Evolutionary conservation across 371 early-diverging fungal genomes (phyloP), one percentile per base, ranked within the genome.

Genomic region (Circinella umbellata): DNA sequence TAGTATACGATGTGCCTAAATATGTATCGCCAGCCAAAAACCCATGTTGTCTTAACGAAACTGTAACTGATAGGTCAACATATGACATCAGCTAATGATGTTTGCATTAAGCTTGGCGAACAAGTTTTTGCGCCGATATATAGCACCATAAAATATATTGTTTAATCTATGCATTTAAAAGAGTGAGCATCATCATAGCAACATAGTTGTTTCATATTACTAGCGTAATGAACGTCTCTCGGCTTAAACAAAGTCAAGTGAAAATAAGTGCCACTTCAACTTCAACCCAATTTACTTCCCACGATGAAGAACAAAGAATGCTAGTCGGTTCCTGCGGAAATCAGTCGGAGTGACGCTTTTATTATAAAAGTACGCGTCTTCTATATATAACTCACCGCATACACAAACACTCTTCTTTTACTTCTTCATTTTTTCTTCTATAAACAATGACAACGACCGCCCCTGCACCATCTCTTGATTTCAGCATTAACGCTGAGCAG

Each of bases 401-500:
- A 42, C 42, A 11, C 57, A 57, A 7, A 57, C 57, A 6, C 51
- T 53, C 36, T 35, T 64, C 17, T 51, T 47, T 27, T 37, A 20
- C 46, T 18, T 39, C n/a, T 54, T 62, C 53, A 11, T 34, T 47
- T 71, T 66, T 54, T 20, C 36, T 49, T 42, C 37, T 62, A 13
- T 42, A 39, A 53, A n/a, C 15, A 60, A 81, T 81, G 80, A 61
- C 79, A 1, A 67, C 70, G 34, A 47, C 68, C n/a, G 82, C 84
- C 10, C 84, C 84, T n/a, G 61, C 76, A 35, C 84, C 84, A 38
- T 42, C 77, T 14, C 82, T 84, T 60, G 77, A 84, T 35, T 83
- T 82, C 51, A 76, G 68, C 42, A 77, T 86, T 55, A 77, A 64
- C 54, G 79, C 79, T 55, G 80, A 74, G 20, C 76, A 86, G 68